Base-by-base conservation (phyloP, 495 filamentous ascomycete genomes). In the Pseudotulostoma volvatum region DNA sequence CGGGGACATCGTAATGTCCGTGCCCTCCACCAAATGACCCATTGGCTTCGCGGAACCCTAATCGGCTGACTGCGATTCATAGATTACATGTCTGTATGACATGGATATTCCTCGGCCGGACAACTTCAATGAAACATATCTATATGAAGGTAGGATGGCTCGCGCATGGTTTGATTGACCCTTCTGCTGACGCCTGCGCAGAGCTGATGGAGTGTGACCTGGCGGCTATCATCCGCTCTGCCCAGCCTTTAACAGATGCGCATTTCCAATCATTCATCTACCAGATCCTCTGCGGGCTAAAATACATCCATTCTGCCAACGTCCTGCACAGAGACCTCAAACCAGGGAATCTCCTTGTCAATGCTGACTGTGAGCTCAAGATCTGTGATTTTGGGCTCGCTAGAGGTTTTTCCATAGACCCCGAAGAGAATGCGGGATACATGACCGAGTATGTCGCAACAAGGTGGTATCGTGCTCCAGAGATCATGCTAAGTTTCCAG, bases 371-470 rank as follows among this genome's bases (percentile, higher is more conserved):
- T 58, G 90, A 97, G 66, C 74, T 97, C 39, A 97, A 97, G 68
- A 95, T 97, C 48, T 95, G 88, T 59, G 90, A 97, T 62, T 97
- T 97, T 55, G 90, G 90, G 44, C 67, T 97, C 32, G 90, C 90
- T 0, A 77, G 90, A 63, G 92, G 90, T 34, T 93, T 93, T 66
- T 93, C 92, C 2, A 81, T 93, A 47, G 87, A 94, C 47, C 86
- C 88, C 0, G 86, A 96, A 62, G 92, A 97, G 66, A 97, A 97
- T 55, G 88, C 88, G 8, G 90, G 90, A 25, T 97, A 94, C 58
- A 96, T 96, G 90, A 97, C 90, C 3, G 90, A 97, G 69, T 97
- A 97, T 49, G 92, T 97, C 31, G 90, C 90, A 34, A 96, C 90
- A 34, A 74, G 90, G 59, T 97, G 90, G 90, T 97, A 96, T 57